Base-by-base conservation (phyloP, 2,329 filamentous ascomycete genomes). In the Elsinoe perseae region DNA sequence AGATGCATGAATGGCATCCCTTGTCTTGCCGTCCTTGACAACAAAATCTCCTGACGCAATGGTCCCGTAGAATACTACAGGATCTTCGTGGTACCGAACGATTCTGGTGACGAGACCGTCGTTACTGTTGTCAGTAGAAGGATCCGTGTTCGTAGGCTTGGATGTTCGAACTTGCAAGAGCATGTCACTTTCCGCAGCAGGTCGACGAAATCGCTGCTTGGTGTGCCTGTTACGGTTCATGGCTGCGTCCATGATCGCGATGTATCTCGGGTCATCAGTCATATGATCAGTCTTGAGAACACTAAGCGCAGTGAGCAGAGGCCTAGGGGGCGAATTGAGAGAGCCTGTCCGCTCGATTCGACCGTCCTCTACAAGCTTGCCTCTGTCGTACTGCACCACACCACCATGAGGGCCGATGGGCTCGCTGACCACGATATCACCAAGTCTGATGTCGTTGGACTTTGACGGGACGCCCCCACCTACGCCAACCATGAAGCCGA, bases 31-130 rank as follows among this genome's bases (percentile, higher is more conserved):
- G 44, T 60, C 56, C 25, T 56, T 60, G 10, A 60, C 48, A 4
- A 60, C 14, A 5, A 25, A 65, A 50, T 76, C 68, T 12, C 67
- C 71, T 0, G 71, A 74, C 3, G 65, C 73, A 2, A 76, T 66
- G 0, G 59, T 54, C 0, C 74, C 73, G 27, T 75, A 61, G 46
- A 73, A 69, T 0, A 75, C 57, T 0, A 9, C 57, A 28, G 68
- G 67, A 2, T 53, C 18, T 2, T 3, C 10, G 14, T 16, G 14
- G 9, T 48, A 5, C 6, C 43, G 2, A n/a, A 9, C 42, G 14
- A 10, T 3, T n/a, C 42, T 21, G 20, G 42, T 14, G 42, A 46
- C 42, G n/a, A 7, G 20, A 8, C 21, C 9, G 10, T 25, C 10
- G 43, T 28, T 14, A 23, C 5, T 2, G 40, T 14, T 10, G 14